Base-by-base conservation (phyloP, 2,329 filamentous ascomycete genomes). In the Simplicillium sp. region DNA sequence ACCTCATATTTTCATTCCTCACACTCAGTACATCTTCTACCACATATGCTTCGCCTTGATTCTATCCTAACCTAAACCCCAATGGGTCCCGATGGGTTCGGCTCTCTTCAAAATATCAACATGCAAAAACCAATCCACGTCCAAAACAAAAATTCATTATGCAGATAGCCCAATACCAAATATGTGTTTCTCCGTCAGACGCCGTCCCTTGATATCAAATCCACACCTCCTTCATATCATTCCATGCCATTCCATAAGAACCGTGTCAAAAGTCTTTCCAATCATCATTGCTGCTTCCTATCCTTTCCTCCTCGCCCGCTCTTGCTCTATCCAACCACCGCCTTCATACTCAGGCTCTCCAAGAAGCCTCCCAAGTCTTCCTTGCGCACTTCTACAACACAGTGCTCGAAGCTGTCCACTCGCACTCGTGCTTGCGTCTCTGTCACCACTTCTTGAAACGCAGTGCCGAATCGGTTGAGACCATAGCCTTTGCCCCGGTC, bases 391-490 rank as follows among this genome's bases (percentile, higher is more conserved):
- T 98, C 92, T 36, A 97, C 89, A 7, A 97, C 92, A 54, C 87
- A 94, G 59, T 95, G 87, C 63, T 98, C 92, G 55, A 98, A 98
- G 60, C 86, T 94, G 62, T 98, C 92, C 56, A 96, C 94, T 45
- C 88, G 72, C 15, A 97, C 88, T 13, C 89, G 68, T 1, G 90
- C 87, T 44, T 82, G 92, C 13, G 90, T 97, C 68, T 96, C 87
- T 39, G 83, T 77, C 2, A 95, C 85, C 1, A 97, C 92, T 55
- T 95, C 88, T 58, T 96, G 88, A 60, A 98, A 98, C 3, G 92
- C 90, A 53, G 83, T 88, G 7, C 92, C 92, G 55, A 98, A 98
- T 38, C 84, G 79, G 62, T 97, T 98, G 39, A 86, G 66, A 2
- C 89, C 84, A 40, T 85, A 84, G 1, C 83, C 81, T 46, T 76